Conservation (phyloP, 148 eudicot species). For the Camellia japonica region DNA sequence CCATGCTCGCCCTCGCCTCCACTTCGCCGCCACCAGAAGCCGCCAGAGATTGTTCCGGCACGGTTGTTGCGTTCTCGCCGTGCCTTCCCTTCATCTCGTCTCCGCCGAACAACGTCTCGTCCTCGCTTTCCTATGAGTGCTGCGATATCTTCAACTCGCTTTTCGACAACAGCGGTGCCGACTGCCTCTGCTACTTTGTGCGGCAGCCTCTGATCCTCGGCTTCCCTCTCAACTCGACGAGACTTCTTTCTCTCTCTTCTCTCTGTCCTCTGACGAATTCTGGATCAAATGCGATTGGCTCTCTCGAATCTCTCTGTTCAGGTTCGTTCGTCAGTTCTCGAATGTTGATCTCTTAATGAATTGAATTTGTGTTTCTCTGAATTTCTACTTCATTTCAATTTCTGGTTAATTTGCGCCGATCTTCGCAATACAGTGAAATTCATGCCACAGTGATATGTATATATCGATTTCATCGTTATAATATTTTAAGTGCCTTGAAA, state of each 20-base stretch:
- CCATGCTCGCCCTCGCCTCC: not conserved
- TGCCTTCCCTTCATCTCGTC: constrained; percentile 55
- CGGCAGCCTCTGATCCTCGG: constrained; percentile 35
- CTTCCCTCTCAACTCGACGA: constrained; percentile 45
- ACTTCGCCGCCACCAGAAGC: constrained; percentile 5
- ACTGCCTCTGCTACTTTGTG: constrained; percentile 54
- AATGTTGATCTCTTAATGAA: not conserved
- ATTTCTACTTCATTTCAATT: not conserved
- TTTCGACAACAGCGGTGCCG: constrained; percentile 22
- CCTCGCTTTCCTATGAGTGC: constrained; percentile 36
- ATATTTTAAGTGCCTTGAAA: no score
- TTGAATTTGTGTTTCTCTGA: not conserved
- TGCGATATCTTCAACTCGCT: constrained; percentile 32
- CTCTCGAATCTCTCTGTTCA: constrained; percentile 45
- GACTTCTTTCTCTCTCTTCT: constrained; percentile 45
- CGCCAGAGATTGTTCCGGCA: constrained; percentile 29
- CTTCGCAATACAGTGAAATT: not conserved
- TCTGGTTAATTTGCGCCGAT: not conserved
- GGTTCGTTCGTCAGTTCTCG: constrained; percentile 17
- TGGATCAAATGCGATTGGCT: not conserved
- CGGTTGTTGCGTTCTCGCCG: constrained; percentile 43
- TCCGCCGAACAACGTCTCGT: constrained; percentile 46
- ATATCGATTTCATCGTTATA: no score
- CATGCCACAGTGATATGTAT: not conserved
- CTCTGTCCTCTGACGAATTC: constrained; percentile 26